Evolutionary conservation across 2,329 filamentous ascomycete genomes (phyloP).

Genomic region (Colletotrichum lupini): DNA sequence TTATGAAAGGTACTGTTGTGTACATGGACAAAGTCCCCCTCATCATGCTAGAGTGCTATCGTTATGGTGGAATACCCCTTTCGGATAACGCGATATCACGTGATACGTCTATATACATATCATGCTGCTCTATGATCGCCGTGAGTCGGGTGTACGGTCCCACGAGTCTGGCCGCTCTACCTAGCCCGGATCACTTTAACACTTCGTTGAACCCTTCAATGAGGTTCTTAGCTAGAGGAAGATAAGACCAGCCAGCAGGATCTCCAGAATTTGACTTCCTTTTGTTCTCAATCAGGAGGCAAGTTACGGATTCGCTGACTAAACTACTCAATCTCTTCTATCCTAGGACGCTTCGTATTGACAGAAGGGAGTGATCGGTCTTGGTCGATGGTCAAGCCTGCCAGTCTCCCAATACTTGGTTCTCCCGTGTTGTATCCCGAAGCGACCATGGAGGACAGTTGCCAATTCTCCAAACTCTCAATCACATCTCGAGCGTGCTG

Average conservation of each 20-base stretch:
- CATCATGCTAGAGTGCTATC: background rate
- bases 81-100: constrained; percentile 8
- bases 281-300: background rate
- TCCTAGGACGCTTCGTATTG: constrained; percentile 48
- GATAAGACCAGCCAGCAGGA: background rate
- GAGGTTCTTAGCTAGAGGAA: background rate
- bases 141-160: background rate
- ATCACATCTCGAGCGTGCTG: constrained; percentile 75
- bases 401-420: constrained; percentile 16
- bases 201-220: background rate
- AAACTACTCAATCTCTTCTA: constrained; percentile 70
- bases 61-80: background rate
- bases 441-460: constrained; percentile 62
- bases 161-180: background rate
- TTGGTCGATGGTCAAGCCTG: constrained; percentile 23
- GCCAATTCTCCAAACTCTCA: constrained; percentile 74
- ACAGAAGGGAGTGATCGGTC: constrained; percentile 22
- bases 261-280: background rate
- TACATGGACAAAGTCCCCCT: background rate
- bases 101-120: background rate
- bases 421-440: background rate
- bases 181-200: background rate
- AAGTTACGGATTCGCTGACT: background rate
- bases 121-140: background rate
- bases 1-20: background rate